These are phyloP conservation scores for Xylaria sp. DNA, from an alignment of 2,329 filamentous ascomycete genomes.

Conservation along the genomic window DNA sequence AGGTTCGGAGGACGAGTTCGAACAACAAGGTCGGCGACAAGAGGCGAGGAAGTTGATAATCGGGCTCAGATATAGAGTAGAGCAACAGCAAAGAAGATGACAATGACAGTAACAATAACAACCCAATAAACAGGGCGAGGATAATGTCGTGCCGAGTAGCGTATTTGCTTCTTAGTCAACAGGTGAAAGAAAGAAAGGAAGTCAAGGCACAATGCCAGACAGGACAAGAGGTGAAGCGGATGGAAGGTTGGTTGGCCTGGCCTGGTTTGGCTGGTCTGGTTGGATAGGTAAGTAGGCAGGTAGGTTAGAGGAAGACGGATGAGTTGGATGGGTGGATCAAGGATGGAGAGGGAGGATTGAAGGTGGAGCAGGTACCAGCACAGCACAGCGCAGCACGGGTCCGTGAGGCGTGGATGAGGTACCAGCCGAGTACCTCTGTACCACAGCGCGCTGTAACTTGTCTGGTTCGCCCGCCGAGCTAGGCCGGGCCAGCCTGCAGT, in stretches of 20 bases:
- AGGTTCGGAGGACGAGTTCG: conserved; percentile 18
- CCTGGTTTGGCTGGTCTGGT: conserved; percentile 23
- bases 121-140: conserved; percentile 35
- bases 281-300: conserved; percentile 25
- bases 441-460: not conserved
- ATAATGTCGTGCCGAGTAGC: conserved; percentile 46
- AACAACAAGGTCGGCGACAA: conserved; percentile 13
- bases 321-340: conserved; percentile 39
- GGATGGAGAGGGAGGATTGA: conserved; percentile 40
- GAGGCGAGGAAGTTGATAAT: conserved; percentile 6
- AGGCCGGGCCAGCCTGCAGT: conserved; percentile 26
- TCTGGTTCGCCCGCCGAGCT: conserved; percentile 19
- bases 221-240: conserved; percentile 32
- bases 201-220: conserved; percentile 38
- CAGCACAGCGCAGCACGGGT: conserved; percentile 28
- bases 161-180: conserved; percentile 44
- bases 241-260: conserved; percentile 20
- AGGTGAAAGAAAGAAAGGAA: conserved; percentile 48
- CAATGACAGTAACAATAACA: conserved; percentile 34
- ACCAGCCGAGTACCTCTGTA: conserved; percentile 27
- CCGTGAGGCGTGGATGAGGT: conserved; percentile 36
- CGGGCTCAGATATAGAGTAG: conserved; percentile 10
- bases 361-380: conserved; percentile 39
- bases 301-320: conserved; percentile 35
- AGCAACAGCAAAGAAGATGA: conserved; percentile 26